Base-by-base conservation (phyloP, 176 grass and related monocot species). In the Oryza meyeriana region DNA sequence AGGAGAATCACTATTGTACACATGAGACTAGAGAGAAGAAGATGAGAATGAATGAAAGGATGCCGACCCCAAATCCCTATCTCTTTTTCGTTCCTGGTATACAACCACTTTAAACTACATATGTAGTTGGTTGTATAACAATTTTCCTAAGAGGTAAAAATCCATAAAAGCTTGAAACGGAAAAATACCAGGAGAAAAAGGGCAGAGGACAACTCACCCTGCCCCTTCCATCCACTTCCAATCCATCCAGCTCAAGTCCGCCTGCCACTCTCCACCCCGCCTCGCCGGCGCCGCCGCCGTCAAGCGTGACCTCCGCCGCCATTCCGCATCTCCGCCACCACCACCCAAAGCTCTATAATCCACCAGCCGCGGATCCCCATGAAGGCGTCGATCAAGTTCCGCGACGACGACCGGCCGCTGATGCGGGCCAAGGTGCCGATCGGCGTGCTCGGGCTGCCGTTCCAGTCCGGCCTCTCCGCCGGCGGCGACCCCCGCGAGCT, bases 381-480 rank as follows among this genome's bases (percentile, higher is more conserved):
- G 94, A 97, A 97, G 90, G 88, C 90, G 25, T 97, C 92, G 48
- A 83, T 97, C 92, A 92, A 89, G 78, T 92, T 97, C 82, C 90
- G 90, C 31, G 92, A 94, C 74, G 90, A 97, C 14, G 83, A 88
- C 45, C 85, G 89, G 22, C 88, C 90, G 24, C 74, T 94, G 77
- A 41, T 97, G 72, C 92, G 92, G 8, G 92, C 90, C 41, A 97
- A 93, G 78, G 86, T 97, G 14, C 95, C 90, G 27, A 76, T 97
- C 80, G 85, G 86, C 35, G 85, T 94, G 80, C 90, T 97, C 16
- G 92, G 95, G 20, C 77, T 94, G 39, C 92, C 94, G 64, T 91
- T 97, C 85, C 75, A 92, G 64, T 90, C 94, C 39, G 90, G 94
- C 33, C 80, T 97, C 20, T 82, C 91, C 66, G 88, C 90, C 2